phyloP scores from a whole-genome alignment of 2,329 filamentous ascomycete species.

The Albophoma yamanashiensis region DNA sequence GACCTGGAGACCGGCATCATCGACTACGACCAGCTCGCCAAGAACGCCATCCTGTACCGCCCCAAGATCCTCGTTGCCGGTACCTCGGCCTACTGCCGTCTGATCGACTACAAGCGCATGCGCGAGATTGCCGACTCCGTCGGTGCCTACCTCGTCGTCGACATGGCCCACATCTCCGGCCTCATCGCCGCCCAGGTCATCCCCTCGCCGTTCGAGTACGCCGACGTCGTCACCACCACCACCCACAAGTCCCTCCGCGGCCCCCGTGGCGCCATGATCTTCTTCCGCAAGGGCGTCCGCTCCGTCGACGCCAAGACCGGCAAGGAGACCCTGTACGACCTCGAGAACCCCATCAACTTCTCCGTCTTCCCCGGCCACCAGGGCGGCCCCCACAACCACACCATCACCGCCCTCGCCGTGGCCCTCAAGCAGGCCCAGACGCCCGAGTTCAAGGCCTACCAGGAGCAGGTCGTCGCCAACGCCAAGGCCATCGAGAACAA shows the following conservation, averaged over 20 bases:
- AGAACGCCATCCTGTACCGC: slow-evolving; percentile 83
- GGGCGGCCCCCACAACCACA: slow-evolving; percentile 98
- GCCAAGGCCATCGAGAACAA: slow-evolving; percentile 82
- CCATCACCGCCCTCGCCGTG: slow-evolving; percentile 91
- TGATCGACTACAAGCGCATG: slow-evolving; percentile 96
- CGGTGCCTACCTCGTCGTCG: slow-evolving; percentile 87
- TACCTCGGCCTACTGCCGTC: slow-evolving; percentile 94
- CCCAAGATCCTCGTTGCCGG: slow-evolving; percentile 95
- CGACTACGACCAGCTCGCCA: slow-evolving; percentile 88
- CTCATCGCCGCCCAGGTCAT: slow-evolving; percentile 89
- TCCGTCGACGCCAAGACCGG: slow-evolving; percentile 83
- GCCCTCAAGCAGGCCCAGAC: slow-evolving; percentile 88
- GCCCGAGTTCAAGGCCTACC: slow-evolving; percentile 88
- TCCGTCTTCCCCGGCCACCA: slow-evolving; percentile 99
- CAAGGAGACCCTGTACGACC: slow-evolving; percentile 82
- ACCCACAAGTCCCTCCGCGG: slow-evolving; percentile 99
- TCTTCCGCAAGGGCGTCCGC: slow-evolving; percentile 95
- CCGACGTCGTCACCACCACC: slow-evolving; percentile 95
- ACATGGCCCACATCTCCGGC: slow-evolving; percentile 98
- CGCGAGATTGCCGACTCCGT: slow-evolving; percentile 89
- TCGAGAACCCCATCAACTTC: slow-evolving; percentile 95
- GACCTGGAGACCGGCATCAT: slow-evolving; percentile 87
- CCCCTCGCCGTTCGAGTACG: slow-evolving; percentile 82
- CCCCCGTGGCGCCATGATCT: slow-evolving; percentile 98
- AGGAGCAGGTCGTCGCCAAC: slow-evolving; percentile 84